Conservation (phyloP, 2,329 filamentous ascomycete species). For the Colletotrichum musicola region DNA sequence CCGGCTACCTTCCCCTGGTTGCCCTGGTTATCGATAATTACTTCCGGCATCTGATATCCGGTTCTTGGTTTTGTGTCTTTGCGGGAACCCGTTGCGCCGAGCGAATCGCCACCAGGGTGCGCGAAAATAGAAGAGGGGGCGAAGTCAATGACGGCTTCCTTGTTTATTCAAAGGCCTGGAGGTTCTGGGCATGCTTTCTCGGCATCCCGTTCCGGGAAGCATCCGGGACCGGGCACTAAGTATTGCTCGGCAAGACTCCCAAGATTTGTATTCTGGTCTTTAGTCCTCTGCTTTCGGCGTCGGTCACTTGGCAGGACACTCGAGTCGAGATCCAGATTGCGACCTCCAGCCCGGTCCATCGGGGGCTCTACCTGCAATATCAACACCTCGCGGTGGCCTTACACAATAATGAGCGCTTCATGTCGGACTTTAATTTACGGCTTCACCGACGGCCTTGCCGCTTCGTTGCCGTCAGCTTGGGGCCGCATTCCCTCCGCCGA, state of each 20-base stretch:
- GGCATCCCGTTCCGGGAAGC: neutral
- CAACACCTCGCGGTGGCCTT: neutral
- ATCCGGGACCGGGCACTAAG: too few species aligned
- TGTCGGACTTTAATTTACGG: too few species aligned
- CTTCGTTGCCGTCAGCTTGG: too few species aligned
- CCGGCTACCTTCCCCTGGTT: neutral
- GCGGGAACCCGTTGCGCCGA: neutral
- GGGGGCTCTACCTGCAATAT: neutral
- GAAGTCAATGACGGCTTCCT: neutral
- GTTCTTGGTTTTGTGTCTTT: neutral
- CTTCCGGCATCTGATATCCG: neutral
- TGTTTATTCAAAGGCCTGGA: neutral
- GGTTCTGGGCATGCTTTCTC: neutral
- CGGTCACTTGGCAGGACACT: too few species aligned
- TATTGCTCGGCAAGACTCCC: too few species aligned
- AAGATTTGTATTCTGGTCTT: too few species aligned
- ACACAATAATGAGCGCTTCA: slow-evolving; percentile 51
- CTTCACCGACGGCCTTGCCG: slow-evolving; percentile 80
- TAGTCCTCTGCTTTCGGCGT: too few species aligned
- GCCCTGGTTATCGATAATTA: neutral
- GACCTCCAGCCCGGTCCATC: too few species aligned
- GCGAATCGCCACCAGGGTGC: neutral
- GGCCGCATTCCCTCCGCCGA: too few species aligned
- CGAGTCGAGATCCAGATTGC: too few species aligned
- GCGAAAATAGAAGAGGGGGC: neutral